These are phyloP conservation scores for Chytriomyces confervae DNA, from an alignment of 192 early-diverging fungal genomes.

Conservation along the genomic window DNA sequence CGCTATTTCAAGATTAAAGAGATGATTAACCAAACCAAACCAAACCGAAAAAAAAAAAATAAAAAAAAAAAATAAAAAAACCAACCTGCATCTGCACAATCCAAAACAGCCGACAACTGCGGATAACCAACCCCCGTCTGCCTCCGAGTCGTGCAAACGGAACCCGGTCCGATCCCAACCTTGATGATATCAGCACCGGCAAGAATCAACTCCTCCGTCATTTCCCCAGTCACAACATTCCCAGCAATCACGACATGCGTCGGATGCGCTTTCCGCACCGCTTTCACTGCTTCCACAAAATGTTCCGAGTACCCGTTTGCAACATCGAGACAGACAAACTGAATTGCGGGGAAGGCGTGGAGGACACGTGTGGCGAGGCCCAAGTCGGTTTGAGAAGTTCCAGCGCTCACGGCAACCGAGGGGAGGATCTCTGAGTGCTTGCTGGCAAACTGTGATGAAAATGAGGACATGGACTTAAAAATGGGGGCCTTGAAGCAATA, in stretches of 20 bases:
- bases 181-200: conserved; percentile 32
- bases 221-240: conserved; percentile 32
- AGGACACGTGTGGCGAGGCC: conserved; percentile 17
- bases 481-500: neutral
- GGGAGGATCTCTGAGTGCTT: neutral
- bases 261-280: conserved; percentile 12
- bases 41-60: neutral
- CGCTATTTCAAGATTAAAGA: neutral
- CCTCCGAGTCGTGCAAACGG: conserved; percentile 30
- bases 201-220: conserved; percentile 32
- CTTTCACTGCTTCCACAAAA: conserved; percentile 32
- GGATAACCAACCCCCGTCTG: conserved; percentile 32
- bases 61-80: neutral
- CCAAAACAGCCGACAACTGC: conserved; percentile 19
- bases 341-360: conserved; percentile 16
- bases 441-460: neutral
- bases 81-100: conserved; percentile 32
- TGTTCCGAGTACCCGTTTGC: conserved; percentile 32
- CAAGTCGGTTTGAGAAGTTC: conserved; percentile 21
- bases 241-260: conserved; percentile 26
- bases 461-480: neutral
- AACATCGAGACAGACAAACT: conserved; percentile 28
- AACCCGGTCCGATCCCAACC: conserved; percentile 31
- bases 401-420: conserved; percentile 21
- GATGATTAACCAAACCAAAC: neutral